phyloP scores from a whole-genome alignment of 225 moss, liverwort and hornwort species.

The Bryoerythrophyllum caledonicum region DNA sequence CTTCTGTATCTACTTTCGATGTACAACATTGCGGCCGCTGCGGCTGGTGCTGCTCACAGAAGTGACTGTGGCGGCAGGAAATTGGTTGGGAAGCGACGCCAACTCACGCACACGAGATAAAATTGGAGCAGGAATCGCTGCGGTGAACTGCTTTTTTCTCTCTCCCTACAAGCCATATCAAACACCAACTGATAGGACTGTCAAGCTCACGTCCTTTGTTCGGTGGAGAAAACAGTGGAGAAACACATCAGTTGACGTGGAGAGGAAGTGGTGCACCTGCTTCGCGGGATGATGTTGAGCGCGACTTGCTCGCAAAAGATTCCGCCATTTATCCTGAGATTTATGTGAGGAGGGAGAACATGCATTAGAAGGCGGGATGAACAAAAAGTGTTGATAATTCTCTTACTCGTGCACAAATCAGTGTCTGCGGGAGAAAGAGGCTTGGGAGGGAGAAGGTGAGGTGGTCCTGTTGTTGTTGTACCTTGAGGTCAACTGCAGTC shows the following conservation, averaged over 20 bases:
- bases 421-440: no score
- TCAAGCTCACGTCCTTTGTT: background rate
- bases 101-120: constrained; percentile 68
- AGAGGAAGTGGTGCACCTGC: constrained; percentile 32
- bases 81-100: constrained; percentile 58
- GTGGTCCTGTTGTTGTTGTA: background rate
- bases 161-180: constrained; percentile 45
- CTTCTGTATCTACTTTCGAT: constrained; percentile 38
- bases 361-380: no score
- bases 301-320: constrained; percentile 67
- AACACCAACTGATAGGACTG: background rate
- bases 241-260: no score
- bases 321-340: constrained; percentile 79
- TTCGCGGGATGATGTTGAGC: constrained; percentile 65
- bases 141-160: constrained; percentile 70
- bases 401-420: no score
- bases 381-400: no score
- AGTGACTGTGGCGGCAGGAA: constrained; percentile 18
- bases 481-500: constrained; percentile 74
- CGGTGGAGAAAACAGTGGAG: no score
- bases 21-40: constrained; percentile 52
- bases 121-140: constrained; percentile 61
- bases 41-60: constrained; percentile 44
- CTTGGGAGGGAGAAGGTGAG: background rate
- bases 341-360: no score